Base-by-base conservation (phyloP, 345 rosid species). In the Eucalyptus virginea region DNA sequence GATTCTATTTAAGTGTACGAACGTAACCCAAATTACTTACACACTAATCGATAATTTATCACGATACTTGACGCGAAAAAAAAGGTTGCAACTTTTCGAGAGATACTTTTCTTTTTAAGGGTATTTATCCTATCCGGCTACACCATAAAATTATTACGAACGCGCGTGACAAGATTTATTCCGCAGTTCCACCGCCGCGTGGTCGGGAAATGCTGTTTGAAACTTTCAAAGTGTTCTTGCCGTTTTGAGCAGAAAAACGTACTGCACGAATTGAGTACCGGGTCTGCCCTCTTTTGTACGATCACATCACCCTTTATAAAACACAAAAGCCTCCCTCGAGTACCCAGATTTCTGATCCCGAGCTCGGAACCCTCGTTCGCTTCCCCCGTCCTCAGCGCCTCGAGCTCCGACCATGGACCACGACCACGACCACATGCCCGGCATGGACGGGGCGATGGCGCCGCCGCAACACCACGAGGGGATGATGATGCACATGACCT, bases 401-500 rank as follows among this genome's bases (percentile, higher is more conserved):
- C 47, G 30, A 40, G 47, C 40, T 32, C 49, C 52, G 48, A 15
- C 88, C 56, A 60, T 24, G 88, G 81, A 21, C 21, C 26, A 14
- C 21, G 72, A 26, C 30, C 88, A 37, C 83, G 83, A 37, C 83
- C 47, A 32, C 83, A 77, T 69, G 81, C 81, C 81, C 81, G 81
- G 89, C 42, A 86, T 90, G 91, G 81, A 49, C 80, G 85, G 60
- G 44, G 77, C 50, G 89, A 21, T 62, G 86, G 54, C 86, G 21
- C 88, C 47, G 83, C 85, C 91, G 28, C 87, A 32, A 44, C 92
- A 83, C 21, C 93, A 88, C 88, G 86, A 52, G 89, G 91, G 67
- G 94, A 91, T 24, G 91, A 86, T 91, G 95, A 94, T 90, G 97
- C 96, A 93, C 92, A 95, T 95, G 96, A 91, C 96, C 83, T 97